Conservation (phyloP, 139 green algal genomes). For the Chlamydomonas schloesseri region DNA sequence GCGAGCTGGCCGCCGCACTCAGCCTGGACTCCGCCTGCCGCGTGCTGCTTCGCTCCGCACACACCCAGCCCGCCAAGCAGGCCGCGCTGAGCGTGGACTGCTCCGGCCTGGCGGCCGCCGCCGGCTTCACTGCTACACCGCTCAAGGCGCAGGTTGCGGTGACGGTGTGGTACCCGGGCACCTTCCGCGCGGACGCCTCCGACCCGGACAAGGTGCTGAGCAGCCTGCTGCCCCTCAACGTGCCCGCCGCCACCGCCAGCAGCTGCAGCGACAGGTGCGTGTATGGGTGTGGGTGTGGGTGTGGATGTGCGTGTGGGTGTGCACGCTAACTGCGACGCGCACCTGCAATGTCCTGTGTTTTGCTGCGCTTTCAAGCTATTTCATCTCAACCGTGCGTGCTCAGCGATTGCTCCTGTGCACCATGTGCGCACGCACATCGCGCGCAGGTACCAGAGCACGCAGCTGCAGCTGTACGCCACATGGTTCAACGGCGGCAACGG, state of each 20-base stretch:
- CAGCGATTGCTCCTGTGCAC: too few relatives aligned
- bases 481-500: slow-evolving; percentile 52
- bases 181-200: background rate
- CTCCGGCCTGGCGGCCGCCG: background rate
- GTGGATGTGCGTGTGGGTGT: too few relatives aligned
- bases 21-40: slow-evolving; percentile 12
- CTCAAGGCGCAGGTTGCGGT: background rate
- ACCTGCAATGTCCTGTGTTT: too few relatives aligned
- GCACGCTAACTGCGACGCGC: too few relatives aligned
- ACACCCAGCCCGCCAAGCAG: slow-evolving; percentile 32
- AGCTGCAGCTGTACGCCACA: slow-evolving; percentile 30
- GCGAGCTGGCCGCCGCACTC: background rate
- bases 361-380: too few relatives aligned
- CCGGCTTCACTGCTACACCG: background rate
- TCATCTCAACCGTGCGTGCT: too few relatives aligned
- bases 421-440: too few relatives aligned
- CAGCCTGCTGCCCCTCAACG: slow-evolving; percentile 61
- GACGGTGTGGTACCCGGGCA: slow-evolving; percentile 46
- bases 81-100: background rate
- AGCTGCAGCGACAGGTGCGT: slow-evolving; percentile 23
- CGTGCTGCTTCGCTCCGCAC: slow-evolving; percentile 20
- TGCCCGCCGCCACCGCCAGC: background rate
- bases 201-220: slow-evolving; percentile 55
- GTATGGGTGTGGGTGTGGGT: too few relatives aligned
- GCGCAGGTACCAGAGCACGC: slow-evolving; percentile 48